A percentile compares a stretch with the other conserved stretches of the same genome.
Evolutionary conservation across 1,139 yeast genomes (phyloP).

Genomic region (Kazachstania sp.): DNA sequence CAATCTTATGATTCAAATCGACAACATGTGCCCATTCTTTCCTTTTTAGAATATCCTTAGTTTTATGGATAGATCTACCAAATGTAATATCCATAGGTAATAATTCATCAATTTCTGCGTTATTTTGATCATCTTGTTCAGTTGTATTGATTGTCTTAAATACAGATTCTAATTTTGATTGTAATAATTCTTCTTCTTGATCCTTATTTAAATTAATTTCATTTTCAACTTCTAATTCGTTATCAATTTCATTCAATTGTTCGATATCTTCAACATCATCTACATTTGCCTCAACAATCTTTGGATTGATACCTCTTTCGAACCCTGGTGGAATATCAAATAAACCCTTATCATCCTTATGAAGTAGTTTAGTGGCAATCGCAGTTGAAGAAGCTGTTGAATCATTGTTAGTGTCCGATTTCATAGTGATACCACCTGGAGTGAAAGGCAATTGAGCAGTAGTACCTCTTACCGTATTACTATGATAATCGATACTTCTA

Average conservation of each 20-base stretch:
- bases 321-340: slow-evolving; percentile 82
- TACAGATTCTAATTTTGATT: slow-evolving; percentile 11
- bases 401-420: slow-evolving; percentile 14
- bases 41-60: slow-evolving; percentile 34
- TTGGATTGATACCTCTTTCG: slow-evolving; percentile 54
- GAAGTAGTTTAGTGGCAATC: slow-evolving; percentile 40
- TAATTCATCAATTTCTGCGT: slow-evolving; percentile 56
- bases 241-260: slow-evolving; percentile 25
- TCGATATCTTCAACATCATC: slow-evolving; percentile 17
- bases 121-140: slow-evolving; percentile 3
- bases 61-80: slow-evolving; percentile 35
- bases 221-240: slow-evolving; percentile 21
- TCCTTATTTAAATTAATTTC: slow-evolving; percentile 26
- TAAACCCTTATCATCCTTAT: slow-evolving; percentile 63
- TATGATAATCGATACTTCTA: slow-evolving; percentile 57
- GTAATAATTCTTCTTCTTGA: slow-evolving; percentile 25
- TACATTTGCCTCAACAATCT: neutral
- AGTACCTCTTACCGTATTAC: slow-evolving; percentile 58
- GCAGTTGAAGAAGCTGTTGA: slow-evolving; percentile 11
- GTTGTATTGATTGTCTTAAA: neutral
- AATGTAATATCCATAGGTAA: slow-evolving; percentile 59
- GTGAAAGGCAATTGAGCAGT: slow-evolving; percentile 79
- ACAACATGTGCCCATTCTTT: slow-evolving; percentile 94
- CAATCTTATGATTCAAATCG: slow-evolving; percentile 72
- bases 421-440: slow-evolving; percentile 73